Evolutionary conservation across 441 rosid species (phyloP).

Genomic region (Brassica hybrid): DNA sequence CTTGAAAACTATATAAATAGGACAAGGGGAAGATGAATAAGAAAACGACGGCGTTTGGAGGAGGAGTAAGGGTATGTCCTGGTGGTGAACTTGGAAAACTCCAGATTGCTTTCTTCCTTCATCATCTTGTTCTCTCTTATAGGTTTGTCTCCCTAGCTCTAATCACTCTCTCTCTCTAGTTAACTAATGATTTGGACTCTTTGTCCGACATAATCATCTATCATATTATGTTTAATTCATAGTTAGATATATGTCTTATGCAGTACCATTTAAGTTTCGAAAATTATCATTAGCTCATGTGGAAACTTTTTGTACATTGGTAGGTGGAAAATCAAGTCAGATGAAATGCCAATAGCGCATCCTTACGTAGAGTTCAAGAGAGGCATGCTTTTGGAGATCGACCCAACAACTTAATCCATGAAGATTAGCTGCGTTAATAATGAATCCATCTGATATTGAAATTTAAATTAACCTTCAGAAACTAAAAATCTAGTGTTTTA

Average conservation of each 20-base stretch:
- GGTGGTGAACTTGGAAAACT: conserved; percentile 83
- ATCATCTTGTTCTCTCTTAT: conserved; percentile 79
- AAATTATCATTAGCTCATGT: neutral
- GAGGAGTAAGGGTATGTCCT: conserved; percentile 82
- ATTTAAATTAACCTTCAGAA: too few species aligned
- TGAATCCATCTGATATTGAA: too few species aligned
- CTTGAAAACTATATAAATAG: neutral
- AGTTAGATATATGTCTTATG: neutral
- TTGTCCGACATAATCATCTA: conserved; percentile 14
- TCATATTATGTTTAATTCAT: neutral
- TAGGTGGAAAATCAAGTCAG: conserved; percentile 73
- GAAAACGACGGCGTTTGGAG: conserved; percentile 81
- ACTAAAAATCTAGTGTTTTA: too few species aligned
- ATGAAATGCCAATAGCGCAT: conserved; percentile 74
- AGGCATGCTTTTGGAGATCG: too few species aligned
- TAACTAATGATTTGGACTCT: neutral
- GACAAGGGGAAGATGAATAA: conserved; percentile 58
- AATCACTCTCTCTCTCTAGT: conserved; percentile 1
- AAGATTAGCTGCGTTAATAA: too few species aligned
- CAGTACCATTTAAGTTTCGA: neutral
- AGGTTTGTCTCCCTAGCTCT: conserved; percentile 47
- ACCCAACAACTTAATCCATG: conserved; percentile 32
- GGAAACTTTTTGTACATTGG: neutral
- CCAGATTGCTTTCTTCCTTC: conserved; percentile 78
- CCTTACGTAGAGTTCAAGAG: conserved; percentile 81